These are phyloP conservation scores for Sclerotinia trifoliorum DNA, from an alignment of 2,329 filamentous ascomycete genomes.

Conservation along the genomic window DNA sequence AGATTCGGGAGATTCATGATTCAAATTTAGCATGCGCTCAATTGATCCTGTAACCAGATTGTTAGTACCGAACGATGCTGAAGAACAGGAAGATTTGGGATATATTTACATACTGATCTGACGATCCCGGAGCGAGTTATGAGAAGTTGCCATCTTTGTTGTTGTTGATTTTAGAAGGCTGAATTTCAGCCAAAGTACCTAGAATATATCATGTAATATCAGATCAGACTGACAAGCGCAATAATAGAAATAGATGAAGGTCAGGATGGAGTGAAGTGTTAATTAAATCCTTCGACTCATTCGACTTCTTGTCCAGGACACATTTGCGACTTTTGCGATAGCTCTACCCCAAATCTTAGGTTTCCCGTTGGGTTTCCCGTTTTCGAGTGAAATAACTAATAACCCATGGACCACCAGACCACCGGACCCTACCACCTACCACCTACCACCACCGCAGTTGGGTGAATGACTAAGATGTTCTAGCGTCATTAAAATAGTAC, in stretches of 20 bases:
- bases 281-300: not conserved
- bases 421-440: not conserved
- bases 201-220: conserved; percentile 34
- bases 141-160: conserved; percentile 52
- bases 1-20: conserved; percentile 61
- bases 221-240: not conserved
- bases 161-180: conserved; percentile 33
- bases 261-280: not conserved
- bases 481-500: conserved; percentile 2
- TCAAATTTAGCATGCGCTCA: conserved; percentile 93
- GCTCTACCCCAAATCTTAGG: not conserved
- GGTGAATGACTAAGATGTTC: not conserved
- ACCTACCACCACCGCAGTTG: not conserved
- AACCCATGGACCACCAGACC: too few relatives aligned
- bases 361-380: not conserved
- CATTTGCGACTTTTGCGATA: conserved; percentile 17
- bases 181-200: conserved; percentile 37
- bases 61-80: conserved; percentile 24
- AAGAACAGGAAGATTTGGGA: conserved; percentile 27
- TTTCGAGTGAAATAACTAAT: not conserved
- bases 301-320: conserved; percentile 13
- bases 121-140: conserved; percentile 64
- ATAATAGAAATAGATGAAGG: not conserved
- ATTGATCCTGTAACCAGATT: conserved; percentile 67
- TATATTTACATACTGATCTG: conserved; percentile 60